Evolutionary conservation across 306 rosid species (phyloP).

Genomic region (Lathyrus sativus): DNA sequence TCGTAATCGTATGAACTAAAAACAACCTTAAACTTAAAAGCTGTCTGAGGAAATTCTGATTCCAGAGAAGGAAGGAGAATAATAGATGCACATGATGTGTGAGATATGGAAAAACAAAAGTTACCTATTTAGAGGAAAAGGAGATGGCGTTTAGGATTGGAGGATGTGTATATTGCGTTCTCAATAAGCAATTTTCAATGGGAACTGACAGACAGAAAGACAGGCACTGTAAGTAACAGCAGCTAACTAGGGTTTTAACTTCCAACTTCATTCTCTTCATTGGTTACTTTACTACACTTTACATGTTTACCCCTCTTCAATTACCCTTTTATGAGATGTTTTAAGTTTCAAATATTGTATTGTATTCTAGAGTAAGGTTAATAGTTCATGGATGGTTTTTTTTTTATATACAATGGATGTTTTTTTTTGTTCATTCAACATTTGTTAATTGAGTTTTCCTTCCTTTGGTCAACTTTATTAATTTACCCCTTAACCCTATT

Average conservation of each 20-base stretch:
- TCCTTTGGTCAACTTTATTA: too few species aligned
- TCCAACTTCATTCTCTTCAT: conserved; percentile 1
- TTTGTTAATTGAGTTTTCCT: too few species aligned
- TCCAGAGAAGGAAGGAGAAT: conserved; percentile 53
- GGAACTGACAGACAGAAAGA: conserved; percentile 2
- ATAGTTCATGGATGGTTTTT: too few species aligned
- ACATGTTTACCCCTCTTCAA: not conserved
- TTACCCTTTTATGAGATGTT: too few species aligned
- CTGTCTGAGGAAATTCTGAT: conserved; percentile 44
- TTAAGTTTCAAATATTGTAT: too few species aligned
- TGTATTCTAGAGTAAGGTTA: too few species aligned
- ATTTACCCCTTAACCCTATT: too few species aligned
- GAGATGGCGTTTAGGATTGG: conserved; percentile 19
- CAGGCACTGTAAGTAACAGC: not conserved
- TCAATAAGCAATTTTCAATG: conserved; percentile 42
- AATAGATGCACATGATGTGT: conserved; percentile 18
- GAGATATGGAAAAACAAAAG: conserved; percentile 44
- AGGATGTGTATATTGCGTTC: conserved; percentile 46
- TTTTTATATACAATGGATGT: too few species aligned
- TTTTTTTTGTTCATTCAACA: too few species aligned
- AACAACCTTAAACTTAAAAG: conserved; percentile 40
- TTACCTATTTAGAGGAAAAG: conserved; percentile 35
- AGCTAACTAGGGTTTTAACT: conserved; percentile 44
- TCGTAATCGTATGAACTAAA: conserved; percentile 67
- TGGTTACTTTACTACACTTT: not conserved